These are phyloP conservation scores for Phytophthora citricola DNA, from an alignment of 352 stramenopile genomes.

Conservation along the genomic window DNA sequence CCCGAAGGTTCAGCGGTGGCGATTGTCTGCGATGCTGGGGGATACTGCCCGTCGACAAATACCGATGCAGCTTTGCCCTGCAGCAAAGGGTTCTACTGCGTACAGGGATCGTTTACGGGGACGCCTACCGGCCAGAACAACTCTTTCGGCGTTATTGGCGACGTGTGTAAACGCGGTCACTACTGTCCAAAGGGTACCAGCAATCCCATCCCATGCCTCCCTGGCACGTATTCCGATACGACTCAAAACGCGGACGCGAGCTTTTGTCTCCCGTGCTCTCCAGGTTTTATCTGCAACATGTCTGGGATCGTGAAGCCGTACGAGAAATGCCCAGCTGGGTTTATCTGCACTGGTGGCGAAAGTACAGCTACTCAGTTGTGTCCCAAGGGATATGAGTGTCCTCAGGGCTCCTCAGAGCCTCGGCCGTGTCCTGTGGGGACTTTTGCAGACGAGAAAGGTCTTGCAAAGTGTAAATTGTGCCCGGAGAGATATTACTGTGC, in stretches of 20 bases:
- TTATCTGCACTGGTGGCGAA: conserved; percentile 69
- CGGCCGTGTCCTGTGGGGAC: conserved; percentile 66
- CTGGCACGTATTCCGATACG: conserved; percentile 73
- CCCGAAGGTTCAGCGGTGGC: conserved; percentile 81
- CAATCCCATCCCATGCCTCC: conserved; percentile 81
- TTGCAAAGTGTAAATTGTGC: conserved; percentile 72
- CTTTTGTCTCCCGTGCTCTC: conserved; percentile 76
- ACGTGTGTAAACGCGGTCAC: conserved; percentile 74
- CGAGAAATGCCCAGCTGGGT: conserved; percentile 62
- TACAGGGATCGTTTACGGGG: conserved; percentile 84
- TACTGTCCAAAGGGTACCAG: conserved; percentile 84
- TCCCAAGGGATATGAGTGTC: conserved; percentile 79
- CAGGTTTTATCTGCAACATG: conserved; percentile 62
- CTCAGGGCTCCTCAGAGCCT: conserved; percentile 58
- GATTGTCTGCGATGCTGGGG: conserved; percentile 81
- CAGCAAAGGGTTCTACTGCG: conserved; percentile 86
- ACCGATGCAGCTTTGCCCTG: conserved; percentile 75
- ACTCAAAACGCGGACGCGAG: conserved; percentile 60
- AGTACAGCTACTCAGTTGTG: conserved; percentile 61
- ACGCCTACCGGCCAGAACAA: conserved; percentile 78
- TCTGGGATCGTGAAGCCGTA: conserved; percentile 59
- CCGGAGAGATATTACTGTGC: conserved; percentile 80
- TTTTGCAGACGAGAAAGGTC: conserved; percentile 65
- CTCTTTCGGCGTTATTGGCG: conserved; percentile 71
- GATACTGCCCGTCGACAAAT: conserved; percentile 84